Evolutionary conservation across 768 basidiomycete genomes (phyloP).

Genomic region (Rhodotorula toruloides): DNA sequence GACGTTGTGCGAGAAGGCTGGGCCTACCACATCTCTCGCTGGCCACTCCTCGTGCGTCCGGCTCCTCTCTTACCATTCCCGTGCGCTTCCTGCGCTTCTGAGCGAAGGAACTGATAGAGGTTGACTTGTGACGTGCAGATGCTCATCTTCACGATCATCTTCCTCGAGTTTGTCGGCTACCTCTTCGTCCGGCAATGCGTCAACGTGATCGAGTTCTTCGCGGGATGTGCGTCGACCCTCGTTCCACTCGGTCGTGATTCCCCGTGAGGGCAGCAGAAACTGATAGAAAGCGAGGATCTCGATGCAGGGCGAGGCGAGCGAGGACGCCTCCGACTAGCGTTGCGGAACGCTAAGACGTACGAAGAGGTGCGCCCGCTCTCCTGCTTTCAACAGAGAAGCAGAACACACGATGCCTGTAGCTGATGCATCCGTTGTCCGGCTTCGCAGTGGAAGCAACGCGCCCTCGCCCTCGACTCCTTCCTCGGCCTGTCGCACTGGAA

Average conservation of each 20-base stretch:
- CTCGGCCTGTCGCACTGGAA: slow-evolving; percentile 90
- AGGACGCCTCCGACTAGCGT: slow-evolving; percentile 65
- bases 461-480: slow-evolving; percentile 66
- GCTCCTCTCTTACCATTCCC: not conserved
- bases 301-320: slow-evolving; percentile 74
- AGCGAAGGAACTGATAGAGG: too few species aligned
- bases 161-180: slow-evolving; percentile 69
- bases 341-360: slow-evolving; percentile 70
- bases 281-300: not conserved
- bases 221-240: slow-evolving; percentile 63
- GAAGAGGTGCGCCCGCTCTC: slow-evolving; percentile 52
- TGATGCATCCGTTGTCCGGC: not conserved
- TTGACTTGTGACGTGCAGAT: slow-evolving; percentile 50
- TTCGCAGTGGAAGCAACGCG: slow-evolving; percentile 68
- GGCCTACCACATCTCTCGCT: slow-evolving; percentile 41
- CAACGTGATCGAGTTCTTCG: slow-evolving; percentile 87
- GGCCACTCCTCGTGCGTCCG: slow-evolving; percentile 42
- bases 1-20: slow-evolving; percentile 44
- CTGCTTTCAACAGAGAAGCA: not conserved
- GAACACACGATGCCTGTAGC: too few species aligned
- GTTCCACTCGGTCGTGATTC: not conserved
- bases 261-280: not conserved
- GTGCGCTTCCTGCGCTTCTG: not conserved
- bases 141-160: slow-evolving; percentile 78
- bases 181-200: slow-evolving; percentile 84